Conservation (phyloP, 306 rosid genomes). For the Trifolium dubium region DNA sequence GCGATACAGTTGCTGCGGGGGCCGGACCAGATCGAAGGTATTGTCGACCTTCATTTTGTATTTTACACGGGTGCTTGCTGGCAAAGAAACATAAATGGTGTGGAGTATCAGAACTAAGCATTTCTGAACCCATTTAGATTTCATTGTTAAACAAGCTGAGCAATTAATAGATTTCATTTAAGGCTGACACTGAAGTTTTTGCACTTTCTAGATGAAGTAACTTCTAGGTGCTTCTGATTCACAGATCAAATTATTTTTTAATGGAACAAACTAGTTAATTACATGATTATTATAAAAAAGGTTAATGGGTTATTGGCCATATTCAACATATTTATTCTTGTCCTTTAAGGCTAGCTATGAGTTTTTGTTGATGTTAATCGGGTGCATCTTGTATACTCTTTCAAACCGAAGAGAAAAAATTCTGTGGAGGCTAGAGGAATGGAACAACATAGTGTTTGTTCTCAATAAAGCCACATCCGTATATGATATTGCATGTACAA, state of each 20-base stretch:
- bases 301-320: slow-evolving; percentile 24
- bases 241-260: neutral
- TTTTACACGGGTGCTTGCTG: slow-evolving; percentile 15
- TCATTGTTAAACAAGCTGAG: slow-evolving; percentile 27
- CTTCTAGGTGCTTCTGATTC: slow-evolving; percentile 34
- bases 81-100: neutral
- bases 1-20: slow-evolving; percentile 91
- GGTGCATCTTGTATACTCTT: slow-evolving; percentile 43
- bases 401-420: slow-evolving; percentile 21
- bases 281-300: neutral
- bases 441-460: slow-evolving; percentile 26
- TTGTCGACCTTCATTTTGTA: slow-evolving; percentile 31
- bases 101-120: neutral
- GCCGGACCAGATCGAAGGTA: slow-evolving; percentile 96
- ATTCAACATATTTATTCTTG: slow-evolving; percentile 14
- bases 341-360: neutral
- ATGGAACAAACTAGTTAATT: slow-evolving; percentile 1
- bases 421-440: slow-evolving; percentile 32
- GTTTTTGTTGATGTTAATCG: slow-evolving; percentile 23
- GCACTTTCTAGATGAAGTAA: slow-evolving; percentile 19
- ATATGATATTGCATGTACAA: slow-evolving; percentile 36
- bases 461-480: slow-evolving; percentile 30
- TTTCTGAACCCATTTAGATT: neutral
- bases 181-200: neutral
- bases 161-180: too few relatives aligned